Percentiles rank a stretch among this genome's conserved stretches.
These are phyloP conservation scores for Dovyalis caffra DNA, from an alignment of 345 rosid species.

Conservation along the genomic window DNA sequence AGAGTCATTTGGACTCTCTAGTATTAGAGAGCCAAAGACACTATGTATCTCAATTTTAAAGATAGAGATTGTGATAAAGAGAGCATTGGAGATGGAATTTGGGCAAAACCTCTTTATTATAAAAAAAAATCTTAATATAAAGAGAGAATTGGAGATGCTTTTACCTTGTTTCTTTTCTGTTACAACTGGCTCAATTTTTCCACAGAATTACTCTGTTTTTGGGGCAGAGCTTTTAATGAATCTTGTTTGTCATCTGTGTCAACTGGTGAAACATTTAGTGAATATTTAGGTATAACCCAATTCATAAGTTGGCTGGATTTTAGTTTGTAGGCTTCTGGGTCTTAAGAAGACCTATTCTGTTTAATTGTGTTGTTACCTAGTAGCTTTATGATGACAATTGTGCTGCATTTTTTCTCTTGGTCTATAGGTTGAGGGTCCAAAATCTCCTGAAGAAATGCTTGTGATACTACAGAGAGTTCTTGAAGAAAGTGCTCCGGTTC, in stretches of 20 bases:
- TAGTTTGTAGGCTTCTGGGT: neutral
- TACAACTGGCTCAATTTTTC: neutral
- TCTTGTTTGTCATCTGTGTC: neutral
- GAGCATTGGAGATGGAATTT: too few relatives aligned
- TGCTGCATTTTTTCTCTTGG: constrained; percentile 8
- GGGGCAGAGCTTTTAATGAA: neutral
- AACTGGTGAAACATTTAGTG: neutral
- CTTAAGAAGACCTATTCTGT: neutral
- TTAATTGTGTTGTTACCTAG: neutral
- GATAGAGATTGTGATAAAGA: too few relatives aligned
- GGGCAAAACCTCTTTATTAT: too few relatives aligned
- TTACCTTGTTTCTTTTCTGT: too few relatives aligned
- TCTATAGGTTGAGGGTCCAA: constrained; percentile 88
- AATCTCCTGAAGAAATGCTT: constrained; percentile 80
- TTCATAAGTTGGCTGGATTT: neutral
- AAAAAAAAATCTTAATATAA: too few relatives aligned
- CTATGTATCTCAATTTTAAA: too few relatives aligned
- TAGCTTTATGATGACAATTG: neutral
- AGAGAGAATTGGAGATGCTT: too few relatives aligned
- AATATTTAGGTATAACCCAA: neutral
- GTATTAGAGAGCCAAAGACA: too few relatives aligned
- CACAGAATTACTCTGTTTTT: neutral
- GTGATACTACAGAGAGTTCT: constrained; percentile 69
- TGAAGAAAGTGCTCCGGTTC: constrained; percentile 93
- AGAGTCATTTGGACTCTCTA: too few relatives aligned